Conservation (phyloP, 2,329 filamentous ascomycete species). For the Paecilomyces sp. region DNA sequence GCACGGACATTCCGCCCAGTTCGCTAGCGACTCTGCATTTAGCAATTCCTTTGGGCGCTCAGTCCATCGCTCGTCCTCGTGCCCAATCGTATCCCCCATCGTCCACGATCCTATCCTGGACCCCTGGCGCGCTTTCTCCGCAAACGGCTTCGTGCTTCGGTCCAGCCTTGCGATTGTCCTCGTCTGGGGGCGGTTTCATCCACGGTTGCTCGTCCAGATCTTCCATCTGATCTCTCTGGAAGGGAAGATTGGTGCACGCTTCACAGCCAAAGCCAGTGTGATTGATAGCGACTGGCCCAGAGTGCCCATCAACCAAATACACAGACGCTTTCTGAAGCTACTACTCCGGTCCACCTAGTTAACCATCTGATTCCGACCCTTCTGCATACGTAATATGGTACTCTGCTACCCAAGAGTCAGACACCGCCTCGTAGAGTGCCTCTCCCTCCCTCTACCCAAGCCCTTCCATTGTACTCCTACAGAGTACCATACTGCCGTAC, state of each 20-base stretch:
- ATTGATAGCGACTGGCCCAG: neutral
- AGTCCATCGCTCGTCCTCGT: neutral
- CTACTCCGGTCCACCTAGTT: too few relatives aligned
- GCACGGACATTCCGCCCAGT: neutral
- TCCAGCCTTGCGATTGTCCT: neutral
- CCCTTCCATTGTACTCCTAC: too few relatives aligned
- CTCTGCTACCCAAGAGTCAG: neutral
- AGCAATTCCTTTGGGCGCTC: neutral
- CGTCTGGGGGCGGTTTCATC: neutral
- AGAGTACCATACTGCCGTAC: too few relatives aligned
- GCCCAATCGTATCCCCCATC: neutral
- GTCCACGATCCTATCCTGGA: neutral
- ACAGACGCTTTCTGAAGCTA: too few relatives aligned
- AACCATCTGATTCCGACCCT: neutral
- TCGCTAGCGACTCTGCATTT: slow-evolving; percentile 5
- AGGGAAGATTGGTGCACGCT: neutral
- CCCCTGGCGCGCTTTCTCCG: neutral
- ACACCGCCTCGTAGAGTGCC: too few relatives aligned
- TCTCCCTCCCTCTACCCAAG: too few relatives aligned
- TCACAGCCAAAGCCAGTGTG: neutral
- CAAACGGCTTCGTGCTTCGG: neutral
- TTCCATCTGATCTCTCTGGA: neutral
- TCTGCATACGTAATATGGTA: neutral
- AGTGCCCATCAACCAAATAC: neutral
- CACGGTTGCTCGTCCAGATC: neutral